Base-by-base conservation (phyloP, 2,329 filamentous ascomycete species). In the Clonostachys byssicola region DNA sequence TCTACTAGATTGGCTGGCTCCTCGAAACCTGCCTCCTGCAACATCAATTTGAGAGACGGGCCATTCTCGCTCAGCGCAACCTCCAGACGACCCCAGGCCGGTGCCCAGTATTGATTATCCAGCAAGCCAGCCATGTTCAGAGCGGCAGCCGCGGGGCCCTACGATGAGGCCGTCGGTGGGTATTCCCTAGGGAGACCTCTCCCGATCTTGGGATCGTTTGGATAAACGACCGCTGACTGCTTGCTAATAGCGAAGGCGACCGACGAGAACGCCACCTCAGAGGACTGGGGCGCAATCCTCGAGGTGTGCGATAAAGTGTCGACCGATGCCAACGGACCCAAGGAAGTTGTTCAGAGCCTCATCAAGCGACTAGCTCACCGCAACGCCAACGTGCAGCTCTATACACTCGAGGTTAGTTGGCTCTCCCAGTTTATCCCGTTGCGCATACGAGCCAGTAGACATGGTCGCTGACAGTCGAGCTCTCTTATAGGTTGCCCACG, bases 351-450 rank as follows among this genome's bases (percentile, higher is more conserved):
- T 47, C 87, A 90, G 60, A 87, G 89, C 61, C 81, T 96, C 74
- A 96, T 96, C 70, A 95, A 92, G 73, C 81, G 92, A 40, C 78
- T 96, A 47, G 90, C 91, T 48, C 91, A 96, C 67, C 86, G 92
- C 56, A 96, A 96, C 67, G 92, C 92, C 52, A 96, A 96, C 66
- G 92, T 96, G 23, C 92, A 96, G 70, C 82, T 96, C 17, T 96
- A 96, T 67, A 95, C 92, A 12, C 83, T 96, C 50, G 90, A 95
- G 77, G 85, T 88, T 61, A 41, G 71, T 58, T 6, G 34, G 23
- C 46, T 46, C 20, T 59, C 35, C 16, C 44, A 12, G 16, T 2
- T 12, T 42, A 9, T 30, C 6, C 23, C 23, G 10, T 30, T 10
- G 23, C 23, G 23, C 23, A 30, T 10, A 10, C 23, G 23, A 30